Base-by-base conservation (phyloP, 805 yeast species). In the Saccharomycopsis selenospora region DNA sequence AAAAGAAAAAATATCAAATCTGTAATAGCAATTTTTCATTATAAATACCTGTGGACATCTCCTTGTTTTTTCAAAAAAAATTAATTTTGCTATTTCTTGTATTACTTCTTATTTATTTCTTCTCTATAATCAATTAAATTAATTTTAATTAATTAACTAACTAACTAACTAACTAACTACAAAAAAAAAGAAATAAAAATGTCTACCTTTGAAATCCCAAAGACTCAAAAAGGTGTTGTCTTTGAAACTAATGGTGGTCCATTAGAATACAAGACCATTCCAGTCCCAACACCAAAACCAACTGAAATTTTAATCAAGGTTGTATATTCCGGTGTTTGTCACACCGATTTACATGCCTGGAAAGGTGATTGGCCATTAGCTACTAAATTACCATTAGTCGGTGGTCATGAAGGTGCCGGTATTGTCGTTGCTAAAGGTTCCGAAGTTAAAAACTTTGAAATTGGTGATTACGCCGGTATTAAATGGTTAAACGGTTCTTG, bases 301-400 rank as follows among this genome's bases (percentile, higher is more conserved):
- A 82, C 80, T 63, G 90, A 87, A 69, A 73, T 87, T 57, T 75
- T 88, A 64, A 73, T 88, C 69, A 80, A 88, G 66, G 80, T 88
- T 67, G 80, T 79, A 70, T 87, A 81, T 75, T 79, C 95, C 24
- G 96, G 96, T 68, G 95, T 87, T 49, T 87, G 96, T 70, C 96
- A 89, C 74, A 86, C 95, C 30, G 96, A 87, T 64, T 76, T 88
- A 65, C 96, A 88, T 72, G 95, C 95, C 48, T 85, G 93, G 90
- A 79, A 84, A 65, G 95, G 95, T 61, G 95, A 88, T 70, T 87
- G 95, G 95, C 93, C 95, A 45, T 71, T 83, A 65, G 77, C 69
- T 55, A 77, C 82, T 56, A 82, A 81, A 63, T 71, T 82, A 52
- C 91, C 93, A 22, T 70, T 84, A 57, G 89, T 85, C 44, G 93